Conservation (phyloP, 345 rosid species). For the Gossypium rotundifolium region DNA sequence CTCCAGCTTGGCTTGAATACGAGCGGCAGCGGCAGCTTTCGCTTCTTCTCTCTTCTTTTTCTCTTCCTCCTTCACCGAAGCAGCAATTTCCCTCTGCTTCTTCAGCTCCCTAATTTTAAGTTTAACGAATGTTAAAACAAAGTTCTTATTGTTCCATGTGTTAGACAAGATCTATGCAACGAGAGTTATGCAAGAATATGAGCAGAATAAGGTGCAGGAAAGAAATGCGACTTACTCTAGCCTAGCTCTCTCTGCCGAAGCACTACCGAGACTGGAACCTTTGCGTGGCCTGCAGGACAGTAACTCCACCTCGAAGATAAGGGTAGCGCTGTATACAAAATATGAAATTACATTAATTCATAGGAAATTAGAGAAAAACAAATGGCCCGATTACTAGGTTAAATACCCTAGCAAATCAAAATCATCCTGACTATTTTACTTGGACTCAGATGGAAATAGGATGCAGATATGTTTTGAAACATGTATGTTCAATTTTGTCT, state of each 20-base stretch:
- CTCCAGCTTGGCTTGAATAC: conserved; percentile 81
- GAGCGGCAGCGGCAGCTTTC: conserved; percentile 88
- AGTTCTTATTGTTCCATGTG: background rate
- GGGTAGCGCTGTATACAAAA: conserved; percentile 62
- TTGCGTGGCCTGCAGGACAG: conserved; percentile 28
- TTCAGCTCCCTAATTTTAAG: conserved; percentile 59
- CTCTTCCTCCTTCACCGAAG: conserved; percentile 72
- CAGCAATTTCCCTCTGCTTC: conserved; percentile 83
- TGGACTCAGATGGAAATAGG: background rate
- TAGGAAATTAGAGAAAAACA: background rate
- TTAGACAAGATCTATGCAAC: background rate
- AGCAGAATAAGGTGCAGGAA: background rate
- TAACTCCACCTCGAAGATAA: conserved; percentile 76
- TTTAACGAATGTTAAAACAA: background rate
- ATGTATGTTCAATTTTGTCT: background rate
- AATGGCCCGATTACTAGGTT: background rate
- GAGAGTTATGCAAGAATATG: background rate
- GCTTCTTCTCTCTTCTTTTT: conserved; percentile 90
- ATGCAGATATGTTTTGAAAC: background rate
- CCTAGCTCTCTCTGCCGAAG: conserved; percentile 79
- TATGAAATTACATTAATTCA: background rate
- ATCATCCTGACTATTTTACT: background rate
- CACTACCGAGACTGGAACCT: conserved; percentile 65
- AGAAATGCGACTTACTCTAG: conserved; percentile 56
- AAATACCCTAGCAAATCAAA: background rate